Evolutionary conservation across 2,329 filamentous ascomycete species (phyloP), one percentile per base, ranked within the genome.

Genomic region (Penicillium polonicum): DNA sequence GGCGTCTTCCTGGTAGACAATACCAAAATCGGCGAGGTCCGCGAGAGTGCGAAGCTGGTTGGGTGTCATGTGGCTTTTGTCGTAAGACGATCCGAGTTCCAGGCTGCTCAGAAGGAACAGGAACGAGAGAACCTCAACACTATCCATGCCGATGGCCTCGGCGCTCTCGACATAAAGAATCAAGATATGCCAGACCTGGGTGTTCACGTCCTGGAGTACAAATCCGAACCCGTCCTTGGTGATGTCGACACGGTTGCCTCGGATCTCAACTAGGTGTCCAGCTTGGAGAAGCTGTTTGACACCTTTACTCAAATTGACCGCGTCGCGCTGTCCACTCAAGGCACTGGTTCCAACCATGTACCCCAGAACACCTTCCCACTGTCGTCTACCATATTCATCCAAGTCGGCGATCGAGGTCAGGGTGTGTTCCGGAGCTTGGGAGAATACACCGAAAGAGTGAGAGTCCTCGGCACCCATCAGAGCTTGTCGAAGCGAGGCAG

Each of bases 291-390:
- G 82, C 62, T 90, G 85, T 75, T 93, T 95, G 31, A 97, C 95
- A 17, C 89, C 89, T 67, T 85, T 83, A 72, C 89, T 90, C 31
- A 89, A 85, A 0, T 76, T 74, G 48, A 75, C 73, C n/a, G 23
- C 21, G 41, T 79, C 76, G 21, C 77, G 76, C 33, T 80, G 81
- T 42, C 79, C 75, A 17, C 78, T 76, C 48, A 80, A 74, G 44
- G 78, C 77, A 65, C 73, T 74, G 62, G 67, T 82, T 70, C 84
- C 82, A 21, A 99, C 94, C 72, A 99, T 92, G 70, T 92, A 99
- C 74, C 97, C 94, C 48, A 99, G 76, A 29, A 99, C 96, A 27
- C 91, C 89, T 74, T 99, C 95, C 92, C 94, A 99, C 71, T 96
- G 92, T 67, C 84, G 85, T 54, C 90, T 85, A 5, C 94, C 92